Conservation (phyloP, 2,329 filamentous ascomycete species). For the Chalara sp. region DNA sequence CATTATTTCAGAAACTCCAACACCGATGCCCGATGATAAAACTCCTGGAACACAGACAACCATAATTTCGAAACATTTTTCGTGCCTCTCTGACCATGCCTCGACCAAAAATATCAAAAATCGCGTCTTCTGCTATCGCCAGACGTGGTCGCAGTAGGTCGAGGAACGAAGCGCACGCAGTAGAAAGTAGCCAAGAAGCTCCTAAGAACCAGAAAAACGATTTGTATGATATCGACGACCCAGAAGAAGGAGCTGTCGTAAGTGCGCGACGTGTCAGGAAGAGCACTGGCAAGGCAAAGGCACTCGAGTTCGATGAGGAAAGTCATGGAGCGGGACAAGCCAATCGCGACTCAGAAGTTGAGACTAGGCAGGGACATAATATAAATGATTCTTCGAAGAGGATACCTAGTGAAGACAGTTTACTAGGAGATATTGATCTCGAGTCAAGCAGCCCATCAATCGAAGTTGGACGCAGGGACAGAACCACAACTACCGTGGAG, state of each 20-base stretch:
- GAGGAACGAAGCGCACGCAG: conserved; percentile 3
- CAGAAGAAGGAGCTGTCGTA: conserved; percentile 12
- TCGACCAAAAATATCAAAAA: conserved; percentile 28
- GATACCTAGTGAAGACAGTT: conserved; percentile 1
- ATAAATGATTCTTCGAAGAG: background rate
- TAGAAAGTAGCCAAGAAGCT: conserved; percentile 2
- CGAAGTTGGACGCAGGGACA: conserved; percentile 23
- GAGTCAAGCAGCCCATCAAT: conserved; percentile 23
- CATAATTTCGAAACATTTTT: too few relatives aligned
- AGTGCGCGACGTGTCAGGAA: conserved; percentile 13
- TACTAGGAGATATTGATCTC: conserved; percentile 13
- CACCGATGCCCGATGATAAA: too few relatives aligned
- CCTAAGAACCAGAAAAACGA: conserved; percentile 17
- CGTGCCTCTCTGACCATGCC: conserved; percentile 19
- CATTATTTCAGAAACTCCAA: too few relatives aligned
- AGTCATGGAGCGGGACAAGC: background rate
- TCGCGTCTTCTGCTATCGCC: conserved; percentile 23
- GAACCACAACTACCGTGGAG: conserved; percentile 16
- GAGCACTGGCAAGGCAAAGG: conserved; percentile 14
- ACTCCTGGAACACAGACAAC: too few relatives aligned
- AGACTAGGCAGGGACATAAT: background rate
- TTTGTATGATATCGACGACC: conserved; percentile 26
- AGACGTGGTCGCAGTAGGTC: conserved; percentile 13
- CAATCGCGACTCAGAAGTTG: background rate
- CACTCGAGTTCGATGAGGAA: background rate